Evolutionary conservation across 2,329 filamentous ascomycete species (phyloP).

Genomic region (Aureobasidium melanogenum): DNA sequence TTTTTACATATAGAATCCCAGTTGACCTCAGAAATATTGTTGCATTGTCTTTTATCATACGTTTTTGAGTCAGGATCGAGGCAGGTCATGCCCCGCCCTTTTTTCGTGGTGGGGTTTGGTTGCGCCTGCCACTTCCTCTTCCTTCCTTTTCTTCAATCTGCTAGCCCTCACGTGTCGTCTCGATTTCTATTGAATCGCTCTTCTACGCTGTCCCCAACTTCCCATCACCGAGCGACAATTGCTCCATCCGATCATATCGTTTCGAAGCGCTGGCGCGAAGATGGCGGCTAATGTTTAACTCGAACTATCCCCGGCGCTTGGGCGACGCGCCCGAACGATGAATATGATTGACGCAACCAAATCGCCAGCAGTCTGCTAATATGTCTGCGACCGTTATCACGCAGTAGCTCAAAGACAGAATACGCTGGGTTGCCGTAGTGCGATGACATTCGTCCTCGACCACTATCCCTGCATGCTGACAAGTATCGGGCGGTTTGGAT

Average conservation of each 20-base stretch:
- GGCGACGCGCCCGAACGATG: not conserved
- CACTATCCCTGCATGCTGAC: conserved; percentile 9
- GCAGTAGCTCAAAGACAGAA: not conserved
- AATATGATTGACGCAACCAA: not conserved
- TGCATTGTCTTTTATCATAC: not conserved
- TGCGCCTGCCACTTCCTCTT: not conserved
- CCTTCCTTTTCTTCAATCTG: not conserved
- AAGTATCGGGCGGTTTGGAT: not conserved
- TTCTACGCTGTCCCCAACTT: not conserved
- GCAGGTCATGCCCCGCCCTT: not conserved
- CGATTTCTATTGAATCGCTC: not conserved
- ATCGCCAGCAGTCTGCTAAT: not conserved
- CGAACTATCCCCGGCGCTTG: not conserved
- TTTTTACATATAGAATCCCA: not conserved
- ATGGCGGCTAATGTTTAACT: not conserved
- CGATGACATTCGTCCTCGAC: not conserved
- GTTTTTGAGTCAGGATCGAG: not conserved
- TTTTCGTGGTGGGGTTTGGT: not conserved
- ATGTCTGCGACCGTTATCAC: not conserved
- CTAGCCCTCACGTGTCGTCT: not conserved
- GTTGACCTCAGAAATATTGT: not conserved
- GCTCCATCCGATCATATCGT: not conserved
- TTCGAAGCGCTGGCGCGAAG: not conserved
- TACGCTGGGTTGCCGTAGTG: not conserved
- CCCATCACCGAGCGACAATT: not conserved